These are phyloP conservation scores for Chlamydomonas asymmetrica DNA, from an alignment of 139 green algal species.

Conservation along the genomic window DNA sequence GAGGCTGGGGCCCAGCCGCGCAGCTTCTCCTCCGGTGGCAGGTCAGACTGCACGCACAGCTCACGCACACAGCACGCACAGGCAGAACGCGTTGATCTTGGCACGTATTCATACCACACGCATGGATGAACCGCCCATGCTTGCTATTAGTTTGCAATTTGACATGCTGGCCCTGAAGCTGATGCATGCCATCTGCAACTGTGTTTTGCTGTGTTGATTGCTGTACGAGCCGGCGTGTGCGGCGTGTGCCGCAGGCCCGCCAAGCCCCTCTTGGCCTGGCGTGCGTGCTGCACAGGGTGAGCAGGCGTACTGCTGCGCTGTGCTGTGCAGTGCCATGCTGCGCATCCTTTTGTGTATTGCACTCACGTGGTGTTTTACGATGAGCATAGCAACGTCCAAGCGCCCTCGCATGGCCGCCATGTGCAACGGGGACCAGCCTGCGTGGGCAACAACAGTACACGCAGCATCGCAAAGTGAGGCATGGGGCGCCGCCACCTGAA, in stretches of 20 bases:
- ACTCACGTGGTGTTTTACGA: constrained; percentile 19
- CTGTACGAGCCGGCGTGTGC: no score
- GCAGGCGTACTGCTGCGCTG: not conserved
- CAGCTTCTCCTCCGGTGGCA: constrained; percentile 1
- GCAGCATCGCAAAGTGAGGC: no score
- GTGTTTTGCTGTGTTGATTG: no score
- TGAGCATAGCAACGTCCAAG: not conserved
- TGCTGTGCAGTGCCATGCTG: not conserved
- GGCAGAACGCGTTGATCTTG: no score
- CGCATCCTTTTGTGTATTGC: not conserved
- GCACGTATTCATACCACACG: no score
- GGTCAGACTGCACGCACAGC: not conserved
- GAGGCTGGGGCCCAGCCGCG: constrained; percentile 3
- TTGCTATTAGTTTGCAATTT: not conserved
- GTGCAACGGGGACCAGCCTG: constrained; percentile 15
- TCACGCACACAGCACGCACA: no score
- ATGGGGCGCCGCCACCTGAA: no score
- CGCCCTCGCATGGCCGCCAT: constrained; percentile 21
- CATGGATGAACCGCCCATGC: not conserved
- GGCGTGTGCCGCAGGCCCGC: not conserved
- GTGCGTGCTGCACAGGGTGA: not conserved
- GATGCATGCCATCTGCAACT: not conserved
- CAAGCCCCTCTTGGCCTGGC: no score
- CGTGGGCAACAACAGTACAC: no score
- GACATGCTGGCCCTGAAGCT: not conserved